Percentiles rank a stretch among this genome's conserved stretches.
These are phyloP conservation scores for Yamadazyma buinensis DNA, from an alignment of 1,139 yeast genomes.

Conservation along the genomic window DNA sequence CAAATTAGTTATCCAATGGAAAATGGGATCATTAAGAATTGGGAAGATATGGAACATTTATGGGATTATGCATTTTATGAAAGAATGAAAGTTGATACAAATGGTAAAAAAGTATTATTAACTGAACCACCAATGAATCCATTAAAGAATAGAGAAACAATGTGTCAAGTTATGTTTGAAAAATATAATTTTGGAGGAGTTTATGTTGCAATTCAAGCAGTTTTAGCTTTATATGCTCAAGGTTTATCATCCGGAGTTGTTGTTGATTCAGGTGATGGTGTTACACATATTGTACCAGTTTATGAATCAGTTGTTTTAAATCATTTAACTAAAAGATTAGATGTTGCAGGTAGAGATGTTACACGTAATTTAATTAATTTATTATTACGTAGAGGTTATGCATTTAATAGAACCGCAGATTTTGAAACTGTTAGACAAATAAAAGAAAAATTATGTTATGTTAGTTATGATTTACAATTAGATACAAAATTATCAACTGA, in stretches of 20 bases:
- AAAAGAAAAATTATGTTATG: slow-evolving; percentile 93
- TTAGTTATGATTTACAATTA: slow-evolving; percentile 86
- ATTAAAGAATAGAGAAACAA: slow-evolving; percentile 81
- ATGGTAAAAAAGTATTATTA: slow-evolving; percentile 75
- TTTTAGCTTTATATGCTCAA: slow-evolving; percentile 93
- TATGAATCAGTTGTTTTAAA: slow-evolving; percentile 94
- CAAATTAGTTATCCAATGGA: slow-evolving; percentile 98
- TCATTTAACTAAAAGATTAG: slow-evolving; percentile 87
- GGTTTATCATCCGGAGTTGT: slow-evolving; percentile 98
- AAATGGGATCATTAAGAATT: slow-evolving; percentile 92
- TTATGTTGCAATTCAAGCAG: slow-evolving; percentile 98
- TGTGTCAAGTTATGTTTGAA: slow-evolving; percentile 98
- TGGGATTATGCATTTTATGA: slow-evolving; percentile 98
- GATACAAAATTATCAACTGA: slow-evolving; percentile 87
- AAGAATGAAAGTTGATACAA: slow-evolving; percentile 71
- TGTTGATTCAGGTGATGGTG: slow-evolving; percentile 87
- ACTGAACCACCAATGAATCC: slow-evolving; percentile 99
- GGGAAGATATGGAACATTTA: slow-evolving; percentile 98
- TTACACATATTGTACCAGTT: slow-evolving; percentile 96
- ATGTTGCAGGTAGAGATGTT: slow-evolving; percentile 98
- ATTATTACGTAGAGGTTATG: slow-evolving; percentile 92
- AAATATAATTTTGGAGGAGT: slow-evolving; percentile 94
- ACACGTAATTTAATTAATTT: slow-evolving; percentile 90
- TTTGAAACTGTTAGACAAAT: slow-evolving; percentile 98
- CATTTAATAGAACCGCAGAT: slow-evolving; percentile 97